Evolutionary conservation across 179 eudicot genomes (phyloP).

Genomic region (Beta corolliflora): DNA sequence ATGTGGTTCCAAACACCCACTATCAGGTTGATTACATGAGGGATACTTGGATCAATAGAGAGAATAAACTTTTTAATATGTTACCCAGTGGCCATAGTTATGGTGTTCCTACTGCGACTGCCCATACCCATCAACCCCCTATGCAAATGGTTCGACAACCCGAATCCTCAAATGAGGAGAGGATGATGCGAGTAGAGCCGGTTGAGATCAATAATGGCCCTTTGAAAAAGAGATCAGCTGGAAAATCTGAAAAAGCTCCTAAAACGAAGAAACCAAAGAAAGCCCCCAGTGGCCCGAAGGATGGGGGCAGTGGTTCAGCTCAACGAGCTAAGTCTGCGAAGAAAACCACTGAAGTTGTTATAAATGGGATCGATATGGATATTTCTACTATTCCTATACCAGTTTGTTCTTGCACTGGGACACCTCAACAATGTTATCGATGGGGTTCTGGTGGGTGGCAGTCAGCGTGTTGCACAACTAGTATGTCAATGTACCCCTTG

Average conservation of each 20-base stretch:
- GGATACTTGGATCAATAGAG: conserved; percentile 66
- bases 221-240: conserved; percentile 56
- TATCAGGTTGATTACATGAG: conserved; percentile 62
- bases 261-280: conserved; percentile 73
- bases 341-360: conserved; percentile 62
- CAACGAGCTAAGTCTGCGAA: conserved; percentile 62
- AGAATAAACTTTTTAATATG: conserved; percentile 51
- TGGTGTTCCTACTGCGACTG: conserved; percentile 45
- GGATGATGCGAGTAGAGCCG: conserved; percentile 46
- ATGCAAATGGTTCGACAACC: conserved; percentile 72
- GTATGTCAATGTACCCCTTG: conserved; percentile 76
- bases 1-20: conserved; percentile 46
- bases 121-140: conserved; percentile 46
- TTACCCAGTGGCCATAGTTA: conserved; percentile 54
- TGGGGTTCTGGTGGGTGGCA: conserved; percentile 97
- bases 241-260: conserved; percentile 50
- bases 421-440: conserved; percentile 76
- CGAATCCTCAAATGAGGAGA: conserved; percentile 49
- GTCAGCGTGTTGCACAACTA: conserved; percentile 82
- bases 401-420: conserved; percentile 82
- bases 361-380: conserved; percentile 80
- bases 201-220: conserved; percentile 50
- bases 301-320: conserved; percentile 51
- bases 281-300: conserved; percentile 53
- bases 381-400: conserved; percentile 79